A percentile compares a stretch with the other conserved stretches of the same genome.
These are phyloP conservation scores for Phragmites australis DNA, from an alignment of 176 grass and related monocot genomes.

Conservation along the genomic window DNA sequence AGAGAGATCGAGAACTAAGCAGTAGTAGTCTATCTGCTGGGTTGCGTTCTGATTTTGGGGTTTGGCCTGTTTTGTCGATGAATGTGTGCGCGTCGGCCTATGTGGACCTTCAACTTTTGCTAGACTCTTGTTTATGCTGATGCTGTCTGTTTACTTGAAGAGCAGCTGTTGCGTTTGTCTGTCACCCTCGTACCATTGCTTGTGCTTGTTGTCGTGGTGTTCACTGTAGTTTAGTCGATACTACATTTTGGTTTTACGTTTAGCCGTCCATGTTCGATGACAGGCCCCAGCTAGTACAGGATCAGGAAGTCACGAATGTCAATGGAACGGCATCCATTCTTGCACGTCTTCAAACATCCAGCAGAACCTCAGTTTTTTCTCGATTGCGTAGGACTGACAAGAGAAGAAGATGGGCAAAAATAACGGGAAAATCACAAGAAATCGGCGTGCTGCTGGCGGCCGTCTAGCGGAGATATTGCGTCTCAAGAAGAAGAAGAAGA, in stretches of 20 bases:
- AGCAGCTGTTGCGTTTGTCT: not conserved
- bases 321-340: no score
- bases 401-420: no score
- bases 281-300: no score
- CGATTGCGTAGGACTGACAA: no score
- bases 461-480: no score
- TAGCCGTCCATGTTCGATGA: no score
- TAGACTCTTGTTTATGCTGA: slow-evolving; percentile 25
- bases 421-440: no score
- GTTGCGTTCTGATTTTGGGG: slow-evolving; percentile 45
- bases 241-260: not conserved
- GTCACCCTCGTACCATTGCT: not conserved
- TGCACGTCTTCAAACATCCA: no score
- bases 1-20: slow-evolving; percentile 42
- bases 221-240: not conserved
- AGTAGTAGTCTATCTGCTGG: slow-evolving; percentile 29
- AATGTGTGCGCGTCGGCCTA: slow-evolving; percentile 24
- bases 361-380: no score
- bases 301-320: no score
- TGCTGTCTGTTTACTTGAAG: slow-evolving; percentile 23
- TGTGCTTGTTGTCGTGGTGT: not conserved
- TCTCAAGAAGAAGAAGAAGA: no score
- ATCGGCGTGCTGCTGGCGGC: no score
- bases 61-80: slow-evolving; percentile 38
- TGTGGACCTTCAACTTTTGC: slow-evolving; percentile 20